Evolutionary conservation across 2,329 filamentous ascomycete species (phyloP).

Genomic region (Davidsoniella australis): DNA sequence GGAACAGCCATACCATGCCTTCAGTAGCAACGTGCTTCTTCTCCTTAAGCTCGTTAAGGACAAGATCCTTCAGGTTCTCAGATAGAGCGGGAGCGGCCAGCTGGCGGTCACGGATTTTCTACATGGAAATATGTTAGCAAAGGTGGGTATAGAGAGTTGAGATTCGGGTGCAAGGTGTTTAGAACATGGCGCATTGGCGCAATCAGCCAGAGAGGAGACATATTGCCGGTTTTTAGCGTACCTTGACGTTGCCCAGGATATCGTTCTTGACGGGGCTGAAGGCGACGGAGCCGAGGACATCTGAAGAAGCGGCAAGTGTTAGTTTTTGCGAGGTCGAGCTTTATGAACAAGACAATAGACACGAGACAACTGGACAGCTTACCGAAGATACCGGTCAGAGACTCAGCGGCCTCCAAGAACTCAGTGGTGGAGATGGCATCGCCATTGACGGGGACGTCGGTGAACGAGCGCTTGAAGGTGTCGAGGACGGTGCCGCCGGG

Average conservation of each 20-base stretch:
- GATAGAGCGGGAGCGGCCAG: slow-evolving; percentile 62
- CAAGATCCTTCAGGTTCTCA: slow-evolving; percentile 70
- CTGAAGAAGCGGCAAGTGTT: slow-evolving; percentile 20
- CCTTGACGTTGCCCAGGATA: slow-evolving; percentile 82
- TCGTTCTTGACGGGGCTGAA: slow-evolving; percentile 87
- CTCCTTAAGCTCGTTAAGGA: slow-evolving; percentile 69
- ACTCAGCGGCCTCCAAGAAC: slow-evolving; percentile 84
- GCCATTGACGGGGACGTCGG: slow-evolving; percentile 59
- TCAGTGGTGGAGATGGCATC: slow-evolving; percentile 61
- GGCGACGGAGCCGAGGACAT: slow-evolving; percentile 50
- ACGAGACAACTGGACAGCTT: slow-evolving; percentile 12
- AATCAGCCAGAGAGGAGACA: neutral
- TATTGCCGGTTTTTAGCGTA: slow-evolving; percentile 21
- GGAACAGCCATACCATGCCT: slow-evolving; percentile 76
- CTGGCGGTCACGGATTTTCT: slow-evolving; percentile 84
- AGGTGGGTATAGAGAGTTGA: slow-evolving; percentile 12
- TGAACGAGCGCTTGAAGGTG: slow-evolving; percentile 68
- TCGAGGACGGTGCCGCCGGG: slow-evolving; percentile 68
- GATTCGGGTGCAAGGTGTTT: slow-evolving; percentile 5
- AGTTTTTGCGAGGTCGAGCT: neutral
- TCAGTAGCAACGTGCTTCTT: slow-evolving; percentile 82
- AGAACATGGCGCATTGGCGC: neutral
- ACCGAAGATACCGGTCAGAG: slow-evolving; percentile 78
- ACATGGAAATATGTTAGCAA: neutral
- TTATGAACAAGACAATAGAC: neutral